Evolutionary conservation across 495 filamentous ascomycete genomes (phyloP), one percentile per base, ranked within the genome.

Genomic region (Talaromyces stipitatus): DNA sequence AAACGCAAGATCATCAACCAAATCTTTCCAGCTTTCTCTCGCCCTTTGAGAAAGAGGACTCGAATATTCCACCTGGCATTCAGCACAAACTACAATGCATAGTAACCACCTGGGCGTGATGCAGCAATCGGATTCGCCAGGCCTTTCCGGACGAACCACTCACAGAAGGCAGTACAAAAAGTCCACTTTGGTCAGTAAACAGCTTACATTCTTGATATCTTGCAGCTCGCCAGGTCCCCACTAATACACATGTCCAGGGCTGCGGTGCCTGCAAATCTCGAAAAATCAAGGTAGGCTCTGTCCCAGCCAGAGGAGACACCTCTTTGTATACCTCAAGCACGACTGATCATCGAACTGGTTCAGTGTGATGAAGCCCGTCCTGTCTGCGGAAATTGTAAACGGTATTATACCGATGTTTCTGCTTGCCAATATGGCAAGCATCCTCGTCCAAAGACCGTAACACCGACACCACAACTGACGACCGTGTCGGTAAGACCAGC

Each of bases 301-400:
- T 10, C 18, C 9, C 23, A 4, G 18, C 29, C 2, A 24, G n/a
- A 12, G 26, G 14, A 38, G 9, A n/a, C 12, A 22, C 24, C 9
- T 16, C 7, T 36, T 16, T 24, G 1, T 38, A 38, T 55, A 43
- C 48, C 29, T 45, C 14, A 23, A 10, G n/a, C 20, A 4, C 23
- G n/a, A 46, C 23, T 46, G 22, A 22, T 46, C 3, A 28, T 38
- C 16, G 50, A 12, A 23, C n/a, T 14, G 24, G 6, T 12, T n/a
- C 22, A 55, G 54, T 55, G 54, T 41, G 54, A 55, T 23, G 54
- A 55, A 16, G 32, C 54, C 11, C 54, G 54, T 8, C 54, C 54
- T 7, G 11, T 55, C 8, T 55, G 54, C 26, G 32, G 32, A 20
- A 55, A 46, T 24, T 55, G 54, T 46, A 55, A 18, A 29, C 52